A percentile compares a stretch with the other conserved stretches of the same genome.
Conservation (phyloP, 352 stramenopile genomes). For the Globisporangium ultimum region DNA sequence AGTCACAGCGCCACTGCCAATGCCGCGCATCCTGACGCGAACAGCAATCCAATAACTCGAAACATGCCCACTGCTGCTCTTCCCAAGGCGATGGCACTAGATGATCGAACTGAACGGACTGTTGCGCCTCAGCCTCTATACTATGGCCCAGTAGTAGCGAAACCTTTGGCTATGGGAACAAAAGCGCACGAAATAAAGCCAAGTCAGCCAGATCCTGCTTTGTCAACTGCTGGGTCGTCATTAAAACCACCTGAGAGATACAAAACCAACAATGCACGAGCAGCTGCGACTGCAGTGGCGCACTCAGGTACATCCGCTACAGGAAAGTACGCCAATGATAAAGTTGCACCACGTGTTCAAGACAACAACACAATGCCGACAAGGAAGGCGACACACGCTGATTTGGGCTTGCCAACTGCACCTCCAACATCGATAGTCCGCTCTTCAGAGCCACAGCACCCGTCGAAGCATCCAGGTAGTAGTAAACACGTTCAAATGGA, state of each 20-base stretch:
- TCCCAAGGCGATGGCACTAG: no score
- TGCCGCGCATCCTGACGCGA: no score
- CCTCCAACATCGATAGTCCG: neutral
- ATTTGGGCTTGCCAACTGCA: neutral
- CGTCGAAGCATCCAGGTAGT: neutral
- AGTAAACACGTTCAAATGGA: slow-evolving; percentile 1
- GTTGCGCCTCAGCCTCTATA: no score
- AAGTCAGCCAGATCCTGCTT: neutral
- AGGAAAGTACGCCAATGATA: neutral
- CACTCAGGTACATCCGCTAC: neutral
- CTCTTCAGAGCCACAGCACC: neutral
- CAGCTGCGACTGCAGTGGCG: neutral
- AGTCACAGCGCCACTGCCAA: no score
- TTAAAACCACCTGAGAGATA: slow-evolving; percentile 6
- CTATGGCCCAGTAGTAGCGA: no score
- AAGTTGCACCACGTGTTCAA: neutral
- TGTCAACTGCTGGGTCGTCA: neutral
- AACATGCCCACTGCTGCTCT: neutral
- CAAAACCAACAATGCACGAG: neutral
- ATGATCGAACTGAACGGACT: no score
- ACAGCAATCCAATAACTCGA: neutral
- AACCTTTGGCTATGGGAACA: neutral
- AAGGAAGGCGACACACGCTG: neutral
- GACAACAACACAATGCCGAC: neutral
- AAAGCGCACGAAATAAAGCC: neutral